These are phyloP conservation scores for Phragmites australis DNA, from an alignment of 176 grass and related monocot species.

Conservation along the genomic window DNA sequence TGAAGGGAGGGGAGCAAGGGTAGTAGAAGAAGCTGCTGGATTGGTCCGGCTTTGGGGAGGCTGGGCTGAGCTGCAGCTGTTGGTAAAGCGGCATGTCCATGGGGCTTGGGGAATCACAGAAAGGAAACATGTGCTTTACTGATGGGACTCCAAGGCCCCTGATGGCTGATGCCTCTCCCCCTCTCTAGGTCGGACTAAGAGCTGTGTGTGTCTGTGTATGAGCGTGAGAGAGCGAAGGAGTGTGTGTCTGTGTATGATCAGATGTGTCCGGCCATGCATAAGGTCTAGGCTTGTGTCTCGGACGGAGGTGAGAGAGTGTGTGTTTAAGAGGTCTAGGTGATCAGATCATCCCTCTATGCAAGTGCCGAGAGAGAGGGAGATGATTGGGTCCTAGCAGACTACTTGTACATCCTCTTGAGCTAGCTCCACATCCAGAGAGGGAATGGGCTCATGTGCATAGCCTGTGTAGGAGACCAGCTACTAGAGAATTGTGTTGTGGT, in stretches of 20 bases:
- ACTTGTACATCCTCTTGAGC: conserved; percentile 1
- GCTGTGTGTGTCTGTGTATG: conserved; percentile 11
- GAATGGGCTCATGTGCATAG: conserved; percentile 31
- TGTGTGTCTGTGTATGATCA: conserved; percentile 52
- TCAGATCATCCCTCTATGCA: conserved; percentile 16
- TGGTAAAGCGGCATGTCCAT: conserved; percentile 48
- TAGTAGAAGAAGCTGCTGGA: conserved; percentile 38
- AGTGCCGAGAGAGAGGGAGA: conserved; percentile 4
- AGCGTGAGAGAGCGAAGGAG: neutral
- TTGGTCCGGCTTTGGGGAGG: conserved; percentile 49
- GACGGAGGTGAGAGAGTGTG: neutral
- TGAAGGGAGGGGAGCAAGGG: conserved; percentile 39
- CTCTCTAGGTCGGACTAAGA: conserved; percentile 27
- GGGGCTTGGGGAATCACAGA: conserved; percentile 47
- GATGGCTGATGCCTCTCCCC: neutral
- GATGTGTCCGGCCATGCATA: conserved; percentile 51
- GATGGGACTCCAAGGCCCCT: conserved; percentile 48
- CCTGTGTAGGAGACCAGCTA: conserved; percentile 17
- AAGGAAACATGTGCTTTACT: conserved; percentile 57
- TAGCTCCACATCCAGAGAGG: neutral
- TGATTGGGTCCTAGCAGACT: neutral
- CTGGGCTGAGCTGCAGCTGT: conserved; percentile 56
- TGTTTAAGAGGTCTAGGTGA: neutral
- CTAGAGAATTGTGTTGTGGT: conserved; percentile 28
- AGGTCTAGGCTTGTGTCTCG: conserved; percentile 27